Conservation (phyloP, 805 yeast species). For the Wickerhamiella galacta region DNA sequence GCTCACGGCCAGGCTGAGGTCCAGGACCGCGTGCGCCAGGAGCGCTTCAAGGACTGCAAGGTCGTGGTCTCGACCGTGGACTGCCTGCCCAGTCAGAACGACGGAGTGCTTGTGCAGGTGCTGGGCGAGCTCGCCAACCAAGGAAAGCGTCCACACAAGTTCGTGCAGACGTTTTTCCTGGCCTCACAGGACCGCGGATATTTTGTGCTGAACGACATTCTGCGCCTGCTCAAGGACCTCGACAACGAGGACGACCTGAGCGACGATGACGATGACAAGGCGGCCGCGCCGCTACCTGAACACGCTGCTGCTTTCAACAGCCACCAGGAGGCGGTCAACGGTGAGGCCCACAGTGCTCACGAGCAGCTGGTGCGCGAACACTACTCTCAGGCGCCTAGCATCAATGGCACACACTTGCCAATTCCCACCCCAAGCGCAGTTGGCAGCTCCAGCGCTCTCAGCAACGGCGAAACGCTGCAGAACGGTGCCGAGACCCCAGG, state of each 20-base stretch:
- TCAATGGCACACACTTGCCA: too few species aligned
- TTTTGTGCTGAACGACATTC: conserved; percentile 24
- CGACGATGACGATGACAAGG: conserved; percentile 1
- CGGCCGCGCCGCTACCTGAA: too few species aligned
- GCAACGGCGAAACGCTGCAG: too few species aligned
- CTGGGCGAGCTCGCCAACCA: conserved; percentile 25
- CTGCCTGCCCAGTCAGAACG: conserved; percentile 20
- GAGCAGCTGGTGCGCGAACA: too few species aligned
- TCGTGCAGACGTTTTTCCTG: conserved; percentile 26
- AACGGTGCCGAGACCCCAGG: too few species aligned
- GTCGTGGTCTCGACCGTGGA: conserved; percentile 25
- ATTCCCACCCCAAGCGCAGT: too few species aligned
- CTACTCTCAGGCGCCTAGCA: too few species aligned
- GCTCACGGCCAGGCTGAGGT: conserved; percentile 21
- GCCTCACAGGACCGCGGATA: conserved; percentile 17
- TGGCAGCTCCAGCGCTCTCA: too few species aligned
- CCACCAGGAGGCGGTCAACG: too few species aligned
- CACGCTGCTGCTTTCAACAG: too few species aligned
- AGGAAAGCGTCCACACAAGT: conserved; percentile 20
- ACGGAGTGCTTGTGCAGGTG: conserved; percentile 24
- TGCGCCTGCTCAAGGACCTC: conserved; percentile 23
- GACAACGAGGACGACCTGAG: conserved; percentile 16
- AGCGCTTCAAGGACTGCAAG: conserved; percentile 20
- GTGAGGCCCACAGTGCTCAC: too few species aligned
- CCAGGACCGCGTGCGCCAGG: conserved; percentile 17